Conservation (phyloP, 768 basidiomycete genomes). For the Termitomyces sp. region DNA sequence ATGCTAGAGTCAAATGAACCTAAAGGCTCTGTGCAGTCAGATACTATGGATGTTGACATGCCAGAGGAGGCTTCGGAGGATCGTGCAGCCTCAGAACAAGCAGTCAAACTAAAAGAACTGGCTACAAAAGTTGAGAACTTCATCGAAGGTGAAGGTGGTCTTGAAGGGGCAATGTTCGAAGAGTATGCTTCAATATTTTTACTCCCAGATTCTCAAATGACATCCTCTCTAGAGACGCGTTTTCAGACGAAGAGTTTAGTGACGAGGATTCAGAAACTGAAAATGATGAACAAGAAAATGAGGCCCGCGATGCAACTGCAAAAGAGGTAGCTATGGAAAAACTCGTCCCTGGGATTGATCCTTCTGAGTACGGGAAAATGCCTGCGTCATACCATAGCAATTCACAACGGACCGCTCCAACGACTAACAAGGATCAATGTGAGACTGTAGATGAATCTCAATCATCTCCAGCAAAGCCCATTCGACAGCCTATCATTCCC, state of each 20-base stretch:
- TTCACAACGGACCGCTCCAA: conserved; percentile 60
- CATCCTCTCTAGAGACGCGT: conserved; percentile 44
- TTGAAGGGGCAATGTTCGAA: conserved; percentile 85
- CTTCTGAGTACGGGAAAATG: conserved; percentile 89
- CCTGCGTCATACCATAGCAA: conserved; percentile 61
- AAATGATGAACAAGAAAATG: conserved; percentile 33
- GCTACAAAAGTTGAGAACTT: conserved; percentile 88
- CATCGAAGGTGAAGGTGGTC: conserved; percentile 82
- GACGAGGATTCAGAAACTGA: conserved; percentile 51
- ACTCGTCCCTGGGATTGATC: conserved; percentile 75
- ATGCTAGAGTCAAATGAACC: conserved; percentile 44
- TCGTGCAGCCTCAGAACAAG: conserved; percentile 56
- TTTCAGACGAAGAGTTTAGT: conserved; percentile 63
- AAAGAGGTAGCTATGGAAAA: conserved; percentile 68
- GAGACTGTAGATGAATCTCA: conserved; percentile 14
- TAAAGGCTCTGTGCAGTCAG: conserved; percentile 7
- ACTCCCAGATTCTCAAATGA: conserved; percentile 1
- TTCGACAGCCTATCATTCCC: conserved; percentile 75
- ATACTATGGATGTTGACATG: conserved; percentile 48
- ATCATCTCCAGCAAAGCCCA: conserved; percentile 31
- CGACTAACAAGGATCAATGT: conserved; percentile 36
- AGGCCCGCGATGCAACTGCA: conserved; percentile 27
- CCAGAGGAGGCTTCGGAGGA: conserved; percentile 37
- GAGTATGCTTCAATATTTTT: conserved; percentile 50
- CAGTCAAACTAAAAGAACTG: conserved; percentile 64